Conservation (phyloP, 257 asterid species). For the Petunia secreta region DNA sequence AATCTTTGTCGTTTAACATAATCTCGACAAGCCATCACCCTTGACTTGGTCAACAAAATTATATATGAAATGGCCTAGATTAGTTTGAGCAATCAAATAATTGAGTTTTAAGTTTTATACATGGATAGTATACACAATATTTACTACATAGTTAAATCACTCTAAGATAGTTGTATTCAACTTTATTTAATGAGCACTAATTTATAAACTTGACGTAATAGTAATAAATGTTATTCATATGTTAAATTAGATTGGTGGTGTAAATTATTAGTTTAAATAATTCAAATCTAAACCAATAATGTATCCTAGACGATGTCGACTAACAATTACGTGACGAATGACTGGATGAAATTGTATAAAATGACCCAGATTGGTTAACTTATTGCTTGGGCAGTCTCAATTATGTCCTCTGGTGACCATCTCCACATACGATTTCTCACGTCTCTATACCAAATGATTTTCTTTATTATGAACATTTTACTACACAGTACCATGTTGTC, state of each 20-base stretch:
- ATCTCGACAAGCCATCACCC: not conserved
- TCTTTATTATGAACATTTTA: not conserved
- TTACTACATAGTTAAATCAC: too few relatives aligned
- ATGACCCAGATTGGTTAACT: not conserved
- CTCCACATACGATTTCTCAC: not conserved
- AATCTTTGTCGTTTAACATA: not conserved
- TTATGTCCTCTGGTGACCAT: not conserved
- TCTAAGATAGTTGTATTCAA: too few relatives aligned
- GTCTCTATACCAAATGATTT: not conserved
- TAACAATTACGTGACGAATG: not conserved
- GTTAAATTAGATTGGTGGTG: too few relatives aligned
- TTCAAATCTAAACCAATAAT: not conserved
- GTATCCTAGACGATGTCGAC: not conserved
- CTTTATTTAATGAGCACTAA: too few relatives aligned
- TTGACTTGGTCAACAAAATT: not conserved
- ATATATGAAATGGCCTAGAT: too few relatives aligned
- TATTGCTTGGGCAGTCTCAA: not conserved
- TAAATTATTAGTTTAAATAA: too few relatives aligned
- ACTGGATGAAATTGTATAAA: not conserved
- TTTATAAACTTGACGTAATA: too few relatives aligned
- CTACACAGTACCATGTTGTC: not conserved
- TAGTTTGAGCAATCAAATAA: too few relatives aligned
- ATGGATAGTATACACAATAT: too few relatives aligned
- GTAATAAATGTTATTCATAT: too few relatives aligned
- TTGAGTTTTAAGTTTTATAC: too few relatives aligned